A percentile compares a stretch with the other conserved stretches of the same genome.
Evolutionary conservation across 805 yeast species (phyloP).

Genomic region (Gaillardinia entomophila): DNA sequence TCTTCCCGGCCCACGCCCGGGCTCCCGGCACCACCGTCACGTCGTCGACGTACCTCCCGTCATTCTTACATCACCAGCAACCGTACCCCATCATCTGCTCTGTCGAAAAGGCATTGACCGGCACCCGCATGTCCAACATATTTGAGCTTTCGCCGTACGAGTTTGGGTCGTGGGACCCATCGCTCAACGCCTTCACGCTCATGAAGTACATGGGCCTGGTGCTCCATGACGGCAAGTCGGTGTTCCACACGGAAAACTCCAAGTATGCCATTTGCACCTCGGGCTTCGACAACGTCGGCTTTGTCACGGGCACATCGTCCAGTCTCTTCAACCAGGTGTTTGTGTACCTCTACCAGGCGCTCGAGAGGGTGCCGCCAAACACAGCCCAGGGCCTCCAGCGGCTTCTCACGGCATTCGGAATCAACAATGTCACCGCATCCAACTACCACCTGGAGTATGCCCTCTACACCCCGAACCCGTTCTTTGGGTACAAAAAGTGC

Average conservation of each 20-base stretch:
- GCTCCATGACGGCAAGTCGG: slow-evolving; percentile 38
- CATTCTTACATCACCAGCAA: slow-evolving; percentile 32
- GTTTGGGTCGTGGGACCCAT: slow-evolving; percentile 62
- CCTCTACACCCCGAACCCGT: slow-evolving; percentile 57
- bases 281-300: slow-evolving; percentile 56
- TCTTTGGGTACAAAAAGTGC: slow-evolving; percentile 24
- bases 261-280: slow-evolving; percentile 35
- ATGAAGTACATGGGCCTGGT: slow-evolving; percentile 48
- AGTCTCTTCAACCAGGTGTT: slow-evolving; percentile 49
- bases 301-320: slow-evolving; percentile 59
- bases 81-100: slow-evolving; percentile 48
- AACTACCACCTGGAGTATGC: slow-evolving; percentile 52
- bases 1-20: slow-evolving; percentile 32
- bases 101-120: slow-evolving; percentile 31
- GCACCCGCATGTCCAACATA: slow-evolving; percentile 35
- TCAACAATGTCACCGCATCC: background rate
- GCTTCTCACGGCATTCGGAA: background rate
- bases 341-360: background rate
- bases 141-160: slow-evolving; percentile 63
- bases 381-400: background rate
- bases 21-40: slow-evolving; percentile 35
- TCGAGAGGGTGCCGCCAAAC: too few species aligned
- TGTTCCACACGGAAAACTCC: slow-evolving; percentile 12
- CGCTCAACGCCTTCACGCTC: slow-evolving; percentile 42
- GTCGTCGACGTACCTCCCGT: slow-evolving; percentile 21